phyloP scores from a whole-genome alignment of 306 rosid species.

The Trichosanthes truncata region DNA sequence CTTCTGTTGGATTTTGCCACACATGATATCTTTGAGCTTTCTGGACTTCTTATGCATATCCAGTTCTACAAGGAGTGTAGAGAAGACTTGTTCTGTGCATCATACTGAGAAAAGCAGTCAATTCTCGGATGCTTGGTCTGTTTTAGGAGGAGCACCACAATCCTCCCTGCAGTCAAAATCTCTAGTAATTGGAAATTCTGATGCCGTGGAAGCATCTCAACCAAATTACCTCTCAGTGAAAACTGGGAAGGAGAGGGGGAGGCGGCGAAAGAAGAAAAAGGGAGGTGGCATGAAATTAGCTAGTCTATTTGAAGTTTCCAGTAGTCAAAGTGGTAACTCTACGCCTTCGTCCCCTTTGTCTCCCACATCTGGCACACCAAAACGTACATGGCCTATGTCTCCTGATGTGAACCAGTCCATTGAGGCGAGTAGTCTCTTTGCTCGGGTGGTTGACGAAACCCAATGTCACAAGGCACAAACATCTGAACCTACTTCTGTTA shows the following conservation, averaged over 20 bases:
- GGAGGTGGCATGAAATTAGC: constrained; percentile 37
- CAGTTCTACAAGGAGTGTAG: constrained; percentile 18
- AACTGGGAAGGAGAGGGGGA: constrained; percentile 66
- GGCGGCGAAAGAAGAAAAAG: constrained; percentile 64
- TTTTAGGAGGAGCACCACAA: constrained; percentile 24
- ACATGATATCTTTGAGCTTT: constrained; percentile 26
- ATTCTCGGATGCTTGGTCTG: constrained; percentile 27
- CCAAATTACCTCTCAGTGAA: constrained; percentile 39
- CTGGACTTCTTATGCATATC: constrained; percentile 30
- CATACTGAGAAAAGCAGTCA: constrained; percentile 26
- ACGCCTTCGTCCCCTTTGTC: constrained; percentile 93
- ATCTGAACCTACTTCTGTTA: constrained; percentile 21
- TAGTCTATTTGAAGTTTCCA: constrained; percentile 68
- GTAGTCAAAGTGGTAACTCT: constrained; percentile 95
- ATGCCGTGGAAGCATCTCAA: constrained; percentile 33
- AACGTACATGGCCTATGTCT: constrained; percentile 36
- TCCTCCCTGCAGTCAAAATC: constrained; percentile 25
- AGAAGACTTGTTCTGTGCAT: constrained; percentile 21
- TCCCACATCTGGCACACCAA: constrained; percentile 42
- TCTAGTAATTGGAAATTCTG: constrained; percentile 22
- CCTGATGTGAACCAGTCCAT: constrained; percentile 40
- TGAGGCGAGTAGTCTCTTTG: constrained; percentile 26
- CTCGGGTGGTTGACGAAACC: constrained; percentile 16
- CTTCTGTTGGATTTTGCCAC: constrained; percentile 39
- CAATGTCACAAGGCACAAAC: constrained; percentile 21